phyloP scores from a whole-genome alignment of 2,329 filamentous ascomycete genomes.

The Ceratocystis cacaofunesta region DNA sequence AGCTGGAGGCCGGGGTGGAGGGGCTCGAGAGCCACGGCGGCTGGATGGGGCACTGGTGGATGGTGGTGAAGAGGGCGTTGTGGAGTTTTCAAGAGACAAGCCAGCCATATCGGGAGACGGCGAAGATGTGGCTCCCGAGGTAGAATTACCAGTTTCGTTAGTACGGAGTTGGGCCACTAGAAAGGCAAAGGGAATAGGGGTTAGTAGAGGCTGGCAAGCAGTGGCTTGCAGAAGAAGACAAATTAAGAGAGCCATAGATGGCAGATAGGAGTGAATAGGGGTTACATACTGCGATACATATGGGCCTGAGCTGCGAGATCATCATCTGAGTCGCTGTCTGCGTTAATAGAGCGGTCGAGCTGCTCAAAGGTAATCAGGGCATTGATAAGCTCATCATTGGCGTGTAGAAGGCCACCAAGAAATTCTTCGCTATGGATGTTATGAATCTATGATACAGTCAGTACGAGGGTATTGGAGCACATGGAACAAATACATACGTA shows the following conservation, averaged over 20 bases:
- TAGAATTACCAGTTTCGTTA: slow-evolving; percentile 31
- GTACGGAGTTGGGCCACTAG: slow-evolving; percentile 37
- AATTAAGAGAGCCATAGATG: slow-evolving; percentile 11
- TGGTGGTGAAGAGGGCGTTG: slow-evolving; percentile 29
- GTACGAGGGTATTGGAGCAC: background rate
- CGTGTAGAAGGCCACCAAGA: slow-evolving; percentile 77
- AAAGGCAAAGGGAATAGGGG: background rate
- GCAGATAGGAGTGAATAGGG: background rate
- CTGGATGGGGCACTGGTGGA: slow-evolving; percentile 20
- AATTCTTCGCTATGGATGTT: slow-evolving; percentile 82
- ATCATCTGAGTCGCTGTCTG: slow-evolving; percentile 56
- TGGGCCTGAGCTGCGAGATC: slow-evolving; percentile 53
- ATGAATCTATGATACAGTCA: slow-evolving; percentile 48
- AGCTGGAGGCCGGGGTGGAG: slow-evolving; percentile 34
- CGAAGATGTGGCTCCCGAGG: slow-evolving; percentile 29
- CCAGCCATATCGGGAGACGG: slow-evolving; percentile 31
- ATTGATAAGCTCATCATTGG: slow-evolving; percentile 89
- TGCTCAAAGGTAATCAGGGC: slow-evolving; percentile 91
- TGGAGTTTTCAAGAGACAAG: slow-evolving; percentile 23
- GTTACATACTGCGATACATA: slow-evolving; percentile 41
- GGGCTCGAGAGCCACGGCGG: slow-evolving; percentile 16
- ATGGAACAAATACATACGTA: slow-evolving; percentile 41
- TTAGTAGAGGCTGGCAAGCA: slow-evolving; percentile 20
- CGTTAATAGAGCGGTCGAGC: slow-evolving; percentile 71
- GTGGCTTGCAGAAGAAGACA: slow-evolving; percentile 7